phyloP scores from a whole-genome alignment of 306 rosid genomes.

The Corylus avellana region DNA sequence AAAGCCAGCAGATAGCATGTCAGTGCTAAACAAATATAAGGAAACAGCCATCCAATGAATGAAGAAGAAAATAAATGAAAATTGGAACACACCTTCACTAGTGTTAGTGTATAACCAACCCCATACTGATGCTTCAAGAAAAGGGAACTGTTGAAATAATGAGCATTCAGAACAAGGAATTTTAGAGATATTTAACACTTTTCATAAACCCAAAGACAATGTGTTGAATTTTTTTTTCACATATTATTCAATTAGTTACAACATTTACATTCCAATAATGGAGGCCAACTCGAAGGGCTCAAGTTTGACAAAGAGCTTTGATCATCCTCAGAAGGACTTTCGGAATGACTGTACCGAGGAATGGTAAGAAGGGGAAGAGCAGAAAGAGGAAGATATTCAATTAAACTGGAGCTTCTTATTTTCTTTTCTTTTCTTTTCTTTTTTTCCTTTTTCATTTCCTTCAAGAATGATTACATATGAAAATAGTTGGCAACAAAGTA shows the following conservation, averaged over 20 bases:
- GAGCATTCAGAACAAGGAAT: conserved; percentile 21
- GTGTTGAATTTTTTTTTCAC: background rate
- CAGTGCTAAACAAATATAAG: conserved; percentile 23
- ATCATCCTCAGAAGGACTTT: background rate
- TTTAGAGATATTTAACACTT: background rate
- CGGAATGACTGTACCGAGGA: background rate
- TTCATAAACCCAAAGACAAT: background rate
- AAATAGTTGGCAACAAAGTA: too few relatives aligned
- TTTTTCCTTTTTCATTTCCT: too few relatives aligned
- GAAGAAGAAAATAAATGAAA: conserved; percentile 22
- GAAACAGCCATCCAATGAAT: conserved; percentile 20
- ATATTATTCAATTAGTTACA: background rate
- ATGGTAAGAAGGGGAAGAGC: background rate
- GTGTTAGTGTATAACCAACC: conserved; percentile 92
- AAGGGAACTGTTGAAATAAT: conserved; percentile 71
- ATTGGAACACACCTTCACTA: conserved; percentile 71
- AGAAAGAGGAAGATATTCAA: background rate
- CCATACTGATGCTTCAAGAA: conserved; percentile 96
- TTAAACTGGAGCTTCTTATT: background rate
- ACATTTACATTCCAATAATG: conserved; percentile 1
- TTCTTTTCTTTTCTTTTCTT: background rate
- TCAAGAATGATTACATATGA: too few relatives aligned
- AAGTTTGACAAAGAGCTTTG: background rate
- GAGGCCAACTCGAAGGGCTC: background rate
- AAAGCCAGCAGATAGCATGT: conserved; percentile 21